Percentiles rank a stretch among this genome's conserved stretches.
Conservation (phyloP, 805 yeast species). For the Teunomyces cretensis region DNA sequence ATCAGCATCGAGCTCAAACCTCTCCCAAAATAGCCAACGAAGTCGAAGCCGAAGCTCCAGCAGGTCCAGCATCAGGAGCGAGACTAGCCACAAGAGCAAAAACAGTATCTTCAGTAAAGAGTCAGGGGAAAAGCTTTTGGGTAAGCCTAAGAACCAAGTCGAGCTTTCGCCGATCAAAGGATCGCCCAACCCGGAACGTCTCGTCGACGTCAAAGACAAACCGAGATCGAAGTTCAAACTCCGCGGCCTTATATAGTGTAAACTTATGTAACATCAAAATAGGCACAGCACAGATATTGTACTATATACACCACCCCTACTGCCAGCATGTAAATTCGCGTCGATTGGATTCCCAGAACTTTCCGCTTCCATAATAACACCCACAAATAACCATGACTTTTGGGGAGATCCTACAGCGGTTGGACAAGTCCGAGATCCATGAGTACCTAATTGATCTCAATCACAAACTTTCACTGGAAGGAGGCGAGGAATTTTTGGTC, state of each 20-base stretch:
- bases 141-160: background rate
- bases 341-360: background rate
- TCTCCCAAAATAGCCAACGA: constrained; percentile 1
- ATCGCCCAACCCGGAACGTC: constrained; percentile 11
- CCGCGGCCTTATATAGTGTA: background rate
- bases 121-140: constrained; percentile 3
- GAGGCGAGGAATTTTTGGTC: constrained; percentile 6
- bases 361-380: background rate
- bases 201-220: constrained; percentile 9
- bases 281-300: no score
- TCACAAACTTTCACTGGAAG: constrained; percentile 12
- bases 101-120: constrained; percentile 9
- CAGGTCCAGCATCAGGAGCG: constrained; percentile 6
- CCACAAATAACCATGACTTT: constrained; percentile 1
- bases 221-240: constrained; percentile 11
- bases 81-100: constrained; percentile 8
- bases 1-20: constrained; percentile 6
- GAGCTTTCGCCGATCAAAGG: constrained; percentile 13
- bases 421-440: constrained; percentile 18
- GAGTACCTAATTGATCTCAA: constrained; percentile 21
- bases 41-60: background rate
- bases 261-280: background rate
- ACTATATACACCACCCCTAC: background rate
- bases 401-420: constrained; percentile 9
- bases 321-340: background rate